Base-by-base conservation (phyloP, 2,329 filamentous ascomycete genomes). In the Exserohilum rostratum region DNA sequence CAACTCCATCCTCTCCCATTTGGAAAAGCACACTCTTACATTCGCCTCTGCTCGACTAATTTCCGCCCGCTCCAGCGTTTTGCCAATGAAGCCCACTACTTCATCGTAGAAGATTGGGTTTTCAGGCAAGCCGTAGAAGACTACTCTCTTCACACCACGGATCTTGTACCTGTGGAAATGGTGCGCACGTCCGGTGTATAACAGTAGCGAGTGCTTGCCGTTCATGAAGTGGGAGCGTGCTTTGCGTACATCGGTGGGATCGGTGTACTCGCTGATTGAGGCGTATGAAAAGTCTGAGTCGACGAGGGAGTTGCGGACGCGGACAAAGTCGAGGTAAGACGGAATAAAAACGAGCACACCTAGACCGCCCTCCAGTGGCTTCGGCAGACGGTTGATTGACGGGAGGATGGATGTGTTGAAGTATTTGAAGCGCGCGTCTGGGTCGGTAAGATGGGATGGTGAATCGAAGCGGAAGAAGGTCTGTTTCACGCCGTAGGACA, bases 171-270 rank as follows among this genome's bases (percentile, higher is more conserved):
- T 84, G 45, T 91, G 87, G 81, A 98, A 98, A 76, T 99, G 95
- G 76, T 99, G 95, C n/a, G 93, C 90, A 55, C 95, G 87, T 74
- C 96, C 93, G 2, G 93, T 96, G 77, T 98, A 99, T 13, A 99
- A 80, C 34, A 99, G 77, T 15, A 98, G 83, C 17, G 86, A 86
- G 71, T 97, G 90, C 13, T 92, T 83, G 5, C 93, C 95, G 34
- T 81, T 89, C 61, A 91, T 79, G 76, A 99, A 98, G 72, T 97
- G 90, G 11, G 90, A 93, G 20, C 93, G 84, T 7, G 93, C 91
- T 34, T 93, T 87, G 37, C 91, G 88, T 27, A 92, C 88, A 61
- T 96, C 91, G 6, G 87, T 84, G 6, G 88, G 80, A 40, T 90
- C 85, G 0, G 90, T 89, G 75, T 98, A 98, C 76, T 99, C 95